Base-by-base conservation (phyloP, 352 stramenopile genomes). In the Halophytophthora polymorphica region DNA sequence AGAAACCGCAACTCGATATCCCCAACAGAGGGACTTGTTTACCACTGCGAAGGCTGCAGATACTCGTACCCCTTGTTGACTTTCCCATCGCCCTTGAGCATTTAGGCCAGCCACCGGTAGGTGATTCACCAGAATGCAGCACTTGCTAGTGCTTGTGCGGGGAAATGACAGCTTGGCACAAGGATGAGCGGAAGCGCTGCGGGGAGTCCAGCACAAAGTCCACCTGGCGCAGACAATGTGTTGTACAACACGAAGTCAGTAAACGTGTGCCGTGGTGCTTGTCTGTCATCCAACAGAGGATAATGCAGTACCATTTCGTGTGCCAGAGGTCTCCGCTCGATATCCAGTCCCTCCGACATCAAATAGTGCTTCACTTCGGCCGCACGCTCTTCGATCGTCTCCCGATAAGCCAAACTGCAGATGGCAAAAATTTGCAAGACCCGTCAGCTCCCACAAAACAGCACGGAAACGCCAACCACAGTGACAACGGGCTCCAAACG, bases 141-240 rank as follows among this genome's bases (percentile, higher is more conserved):
- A 56, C 25, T 8, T 8, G 25, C 25, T 31, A 59, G 46, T 51
- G 44, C 45, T 58, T 53, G 33, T 56, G 43, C 7, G 50, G 68
- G 31, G 63, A 52, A 22, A 83, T 50, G 19, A 72, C 45, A 5
- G 76, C 71, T n/a, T 58, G 57, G n/a, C 82, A 90, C 36, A 92
- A 55, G 3, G 77, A 83, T 13, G 82, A 90, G 45, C 73, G 77
- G 3, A 70, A 71, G 18, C 79, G 78, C 36, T 68, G 54, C 12
- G 79, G 77, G 4, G 77, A 76, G 11, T 57, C 48, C 39, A 79
- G 42, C 7, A 89, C 79, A 49, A 92, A 92, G 43, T 89, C 69
- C 35, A 92, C 73, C 82, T 92, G 43, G 14, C 39, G 4, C 45
- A 45, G 28, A 21, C 29, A 66, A 45, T 7, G 28, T 12, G 17